Conservation (phyloP, 495 filamentous ascomycete species). For the Xanthoparmelia taractica region DNA sequence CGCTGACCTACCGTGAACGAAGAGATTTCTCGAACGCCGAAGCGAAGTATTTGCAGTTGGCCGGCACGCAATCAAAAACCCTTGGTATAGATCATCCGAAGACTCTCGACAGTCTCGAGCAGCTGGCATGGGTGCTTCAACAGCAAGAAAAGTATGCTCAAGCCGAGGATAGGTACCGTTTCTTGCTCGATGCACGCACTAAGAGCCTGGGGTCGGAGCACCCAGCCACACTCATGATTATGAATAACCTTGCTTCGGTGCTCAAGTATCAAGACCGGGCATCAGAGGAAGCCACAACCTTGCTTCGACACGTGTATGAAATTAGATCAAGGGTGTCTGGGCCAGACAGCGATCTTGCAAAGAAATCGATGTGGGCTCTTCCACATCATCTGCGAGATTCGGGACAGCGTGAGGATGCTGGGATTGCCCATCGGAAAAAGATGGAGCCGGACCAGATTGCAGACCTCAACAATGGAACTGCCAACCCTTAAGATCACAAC, state of each 20-base stretch:
- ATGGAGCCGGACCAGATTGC: neutral
- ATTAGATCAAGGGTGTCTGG: slow-evolving; percentile 27
- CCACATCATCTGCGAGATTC: slow-evolving; percentile 8
- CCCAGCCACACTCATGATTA: slow-evolving; percentile 20
- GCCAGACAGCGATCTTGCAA: neutral
- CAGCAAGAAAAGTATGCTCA: slow-evolving; percentile 13
- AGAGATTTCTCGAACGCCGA: slow-evolving; percentile 6
- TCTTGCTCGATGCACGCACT: slow-evolving; percentile 18
- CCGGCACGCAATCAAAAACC: neutral
- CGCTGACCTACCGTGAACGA: neutral
- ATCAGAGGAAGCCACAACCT: slow-evolving; percentile 7
- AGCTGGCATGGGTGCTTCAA: slow-evolving; percentile 17
- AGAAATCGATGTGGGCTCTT: neutral
- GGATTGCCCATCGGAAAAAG: neutral
- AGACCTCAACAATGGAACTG: neutral
- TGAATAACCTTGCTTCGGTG: slow-evolving; percentile 17
- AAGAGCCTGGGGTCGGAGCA: slow-evolving; percentile 21
- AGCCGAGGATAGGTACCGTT: slow-evolving; percentile 24
- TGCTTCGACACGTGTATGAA: slow-evolving; percentile 25
- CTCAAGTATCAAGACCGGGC: slow-evolving; percentile 12
- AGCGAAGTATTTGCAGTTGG: neutral
- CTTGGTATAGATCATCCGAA: slow-evolving; percentile 11
- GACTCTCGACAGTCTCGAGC: slow-evolving; percentile 11
- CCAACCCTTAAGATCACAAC: neutral
- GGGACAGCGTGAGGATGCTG: slow-evolving; percentile 11